Evolutionary conservation across 2,329 filamentous ascomycete species (phyloP), one percentile per base, ranked within the genome.

Genomic region (Tolypocladium tropicale): DNA sequence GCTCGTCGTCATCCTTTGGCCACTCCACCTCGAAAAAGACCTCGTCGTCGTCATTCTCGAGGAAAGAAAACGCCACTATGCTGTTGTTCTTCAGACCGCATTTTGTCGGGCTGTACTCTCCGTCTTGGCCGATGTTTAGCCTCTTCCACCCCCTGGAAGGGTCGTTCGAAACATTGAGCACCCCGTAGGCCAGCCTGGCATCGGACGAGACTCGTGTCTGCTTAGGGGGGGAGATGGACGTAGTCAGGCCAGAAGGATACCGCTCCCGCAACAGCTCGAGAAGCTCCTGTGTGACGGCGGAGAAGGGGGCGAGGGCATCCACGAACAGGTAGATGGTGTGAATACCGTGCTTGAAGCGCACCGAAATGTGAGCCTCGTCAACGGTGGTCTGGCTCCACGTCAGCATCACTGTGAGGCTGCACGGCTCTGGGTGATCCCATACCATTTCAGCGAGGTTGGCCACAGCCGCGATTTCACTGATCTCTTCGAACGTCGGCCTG

Each of bases 321-420:
- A 86, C 77, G 59, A 88, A 84, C 57, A 91, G 76, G 63, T 88
- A 82, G 60, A 90, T 76, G 4, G 86, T 91, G 63, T 84, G 81
- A 57, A 83, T 82, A 65, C 86, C 84, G 67, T 88, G 80, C 70
- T 90, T 90, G 73, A 92, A 84, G 58, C 85, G 80, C 55, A 92
- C 73, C 11, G 86, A 89, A 63, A 82, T 76, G 61, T 79, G 74
- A n/a, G 77, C 72, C 49, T 82, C 77, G 58, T 74, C 70, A 23
- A 73, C 61, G 16, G 50, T 53, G 37, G 34, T 54, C 60, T 60
- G 28, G 21, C 34, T 18, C 9, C 14, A 23, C 18, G 55, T 53
- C 32, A 56, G 52, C 43, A 46, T 28, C 7, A 6, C 30, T 39
- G 67, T 62, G 50, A 21, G 46, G 28, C 14, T 11, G n/a, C 12